phyloP scores from a whole-genome alignment of 202 grass and related monocot species.

The Hordeum pubiflorum region DNA sequence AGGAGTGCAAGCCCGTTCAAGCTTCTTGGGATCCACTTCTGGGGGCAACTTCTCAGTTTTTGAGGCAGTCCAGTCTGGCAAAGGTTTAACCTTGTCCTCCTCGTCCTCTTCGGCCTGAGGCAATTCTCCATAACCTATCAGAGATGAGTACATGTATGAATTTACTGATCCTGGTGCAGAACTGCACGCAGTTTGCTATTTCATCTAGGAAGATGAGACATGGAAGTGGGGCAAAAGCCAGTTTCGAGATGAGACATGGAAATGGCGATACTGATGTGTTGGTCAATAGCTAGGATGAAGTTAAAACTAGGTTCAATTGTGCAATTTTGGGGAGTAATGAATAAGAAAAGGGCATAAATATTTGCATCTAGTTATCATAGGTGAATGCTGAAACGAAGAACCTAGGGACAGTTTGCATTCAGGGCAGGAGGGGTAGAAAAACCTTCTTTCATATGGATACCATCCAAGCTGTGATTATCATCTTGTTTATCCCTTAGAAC shows the following conservation, averaged over 20 bases:
- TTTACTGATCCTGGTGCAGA: not conserved
- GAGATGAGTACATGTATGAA: not conserved
- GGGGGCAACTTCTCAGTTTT: slow-evolving; percentile 25
- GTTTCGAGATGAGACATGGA: not conserved
- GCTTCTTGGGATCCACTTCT: slow-evolving; percentile 1
- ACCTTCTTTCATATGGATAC: not conserved
- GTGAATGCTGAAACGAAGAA: not conserved
- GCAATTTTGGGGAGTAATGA: not conserved
- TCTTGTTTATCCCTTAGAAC: not conserved
- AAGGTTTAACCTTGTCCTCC: slow-evolving; percentile 27
- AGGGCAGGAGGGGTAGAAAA: not conserved
- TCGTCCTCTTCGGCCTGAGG: slow-evolving; percentile 16
- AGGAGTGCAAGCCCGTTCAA: not conserved
- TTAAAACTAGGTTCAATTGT: not conserved
- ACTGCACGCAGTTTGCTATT: not conserved
- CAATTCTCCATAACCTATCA: not conserved
- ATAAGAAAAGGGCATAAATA: not conserved
- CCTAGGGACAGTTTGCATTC: not conserved
- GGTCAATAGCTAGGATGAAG: not conserved
- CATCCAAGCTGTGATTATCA: slow-evolving; percentile 8
- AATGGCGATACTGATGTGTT: not conserved
- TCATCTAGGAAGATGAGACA: not conserved
- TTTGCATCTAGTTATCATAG: not conserved
- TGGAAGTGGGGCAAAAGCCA: not conserved
- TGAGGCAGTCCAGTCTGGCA: slow-evolving; percentile 27